Conservation (phyloP, 1,284 basidiomycete species). For the Porogramme epimiltina region DNA sequence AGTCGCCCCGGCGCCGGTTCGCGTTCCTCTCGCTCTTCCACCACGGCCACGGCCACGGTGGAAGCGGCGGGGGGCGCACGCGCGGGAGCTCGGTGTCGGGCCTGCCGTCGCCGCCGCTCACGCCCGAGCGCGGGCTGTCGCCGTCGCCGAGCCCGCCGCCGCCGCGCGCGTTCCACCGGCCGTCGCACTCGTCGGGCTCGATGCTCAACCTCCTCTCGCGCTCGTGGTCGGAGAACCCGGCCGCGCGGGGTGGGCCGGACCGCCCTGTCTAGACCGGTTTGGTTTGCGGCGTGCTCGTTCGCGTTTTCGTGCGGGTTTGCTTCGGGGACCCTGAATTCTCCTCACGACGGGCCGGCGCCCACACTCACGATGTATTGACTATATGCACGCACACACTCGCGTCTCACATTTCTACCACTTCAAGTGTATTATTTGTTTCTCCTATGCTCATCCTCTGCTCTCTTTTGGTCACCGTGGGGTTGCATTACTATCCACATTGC, state of each 20-base stretch:
- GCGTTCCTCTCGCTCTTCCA: constrained; percentile 19
- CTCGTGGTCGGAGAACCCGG: constrained; percentile 12
- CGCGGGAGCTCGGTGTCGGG: constrained; percentile 11
- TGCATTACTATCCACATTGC: no score
- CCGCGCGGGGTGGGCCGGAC: no score
- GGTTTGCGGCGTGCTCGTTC: no score
- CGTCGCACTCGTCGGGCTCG: constrained; percentile 17
- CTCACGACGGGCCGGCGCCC: neutral
- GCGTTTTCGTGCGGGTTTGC: no score
- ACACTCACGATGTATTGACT: neutral
- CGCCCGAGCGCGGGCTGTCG: neutral
- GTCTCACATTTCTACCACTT: neutral
- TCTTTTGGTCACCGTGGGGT: no score
- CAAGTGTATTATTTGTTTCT: neutral
- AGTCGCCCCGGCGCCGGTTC: constrained; percentile 18
- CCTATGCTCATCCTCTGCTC: neutral
- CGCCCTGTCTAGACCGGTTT: no score
- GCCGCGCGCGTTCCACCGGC: constrained; percentile 9
- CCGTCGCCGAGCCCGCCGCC: neutral
- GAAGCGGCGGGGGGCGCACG: neutral
- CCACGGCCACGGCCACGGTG: neutral
- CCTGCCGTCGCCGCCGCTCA: constrained; percentile 1
- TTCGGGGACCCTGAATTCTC: neutral
- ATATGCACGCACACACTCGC: neutral
- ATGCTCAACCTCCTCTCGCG: constrained; percentile 16